Evolutionary conservation across 345 rosid species (phyloP).

Genomic region (Lepidium didymum): DNA sequence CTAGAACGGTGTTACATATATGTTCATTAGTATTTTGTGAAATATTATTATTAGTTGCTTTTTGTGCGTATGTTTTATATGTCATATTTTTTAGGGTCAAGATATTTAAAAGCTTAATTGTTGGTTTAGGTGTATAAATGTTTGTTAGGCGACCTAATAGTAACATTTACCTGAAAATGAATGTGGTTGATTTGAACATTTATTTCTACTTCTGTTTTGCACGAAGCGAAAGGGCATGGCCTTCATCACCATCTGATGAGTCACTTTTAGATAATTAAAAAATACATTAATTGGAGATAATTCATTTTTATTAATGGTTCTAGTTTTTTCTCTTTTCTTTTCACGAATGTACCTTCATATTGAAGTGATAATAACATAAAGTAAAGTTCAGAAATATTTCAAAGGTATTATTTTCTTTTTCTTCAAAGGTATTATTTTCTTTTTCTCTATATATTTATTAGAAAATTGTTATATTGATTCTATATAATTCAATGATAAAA

Average conservation of each 20-base stretch:
- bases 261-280: background rate
- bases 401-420: background rate
- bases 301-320: background rate
- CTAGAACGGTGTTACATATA: constrained; percentile 3
- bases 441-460: background rate
- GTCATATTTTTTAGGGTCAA: background rate
- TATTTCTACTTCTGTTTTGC: constrained; percentile 16
- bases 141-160: background rate
- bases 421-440: too few species aligned
- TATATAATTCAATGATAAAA: background rate
- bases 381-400: background rate
- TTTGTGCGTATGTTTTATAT: background rate
- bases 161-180: background rate
- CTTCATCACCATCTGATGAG: constrained; percentile 24
- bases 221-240: constrained; percentile 27
- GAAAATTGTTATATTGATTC: background rate
- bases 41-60: background rate
- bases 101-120: background rate
- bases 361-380: background rate
- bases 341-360: background rate
- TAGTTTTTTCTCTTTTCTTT: background rate
- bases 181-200: background rate
- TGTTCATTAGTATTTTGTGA: background rate
- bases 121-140: background rate
- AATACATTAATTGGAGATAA: background rate